Evolutionary conservation across 768 basidiomycete genomes (phyloP), one percentile per base, ranked within the genome.

Genomic region (Basidioascus undulatus): DNA sequence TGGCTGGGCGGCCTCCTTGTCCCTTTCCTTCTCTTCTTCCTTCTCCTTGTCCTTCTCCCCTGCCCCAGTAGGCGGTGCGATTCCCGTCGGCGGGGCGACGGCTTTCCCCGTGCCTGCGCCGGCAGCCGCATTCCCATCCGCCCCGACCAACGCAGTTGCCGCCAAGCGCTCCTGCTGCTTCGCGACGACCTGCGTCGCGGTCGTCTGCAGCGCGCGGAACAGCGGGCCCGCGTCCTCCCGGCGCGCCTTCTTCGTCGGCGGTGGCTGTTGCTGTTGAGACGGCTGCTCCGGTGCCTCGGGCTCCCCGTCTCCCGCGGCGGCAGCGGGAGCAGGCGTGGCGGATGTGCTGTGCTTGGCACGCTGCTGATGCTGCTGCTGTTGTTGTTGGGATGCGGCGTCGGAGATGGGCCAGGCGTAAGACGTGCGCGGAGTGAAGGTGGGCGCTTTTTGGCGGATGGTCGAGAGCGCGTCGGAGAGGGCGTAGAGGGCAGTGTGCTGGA

Each of bases 351-450:
- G 36, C 6, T n/a, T n/a, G n/a, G n/a, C n/a, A n/a, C n/a, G n/a
- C n/a, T n/a, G n/a, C n/a, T n/a, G n/a, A n/a, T n/a, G n/a, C n/a
- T n/a, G n/a, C n/a, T n/a, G n/a, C n/a, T n/a, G n/a, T n/a, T n/a
- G n/a, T n/a, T n/a, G n/a, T n/a, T n/a, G n/a, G n/a, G n/a, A n/a
- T n/a, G n/a, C n/a, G n/a, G 40, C 42, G 2, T 44, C 75, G 40
- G 66, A 61, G 47, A 84, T 73, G 35, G 82, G 79, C 82, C 82
- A 87, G 1, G 74, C 66, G 52, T 81, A 80, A 6, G 78, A 79
- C 21, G 74, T 74, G 34, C 77, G 68, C 36, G 82, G 81, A 10
- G 77, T 79, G 57, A 78, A 83, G 44, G 75, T 72, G 12, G 83
- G 83, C 45, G 76, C 65, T 51, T 78, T 68, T 44, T 65, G 65